These are phyloP conservation scores for Boletus pseudopeckii DNA, from an alignment of 768 basidiomycete species.

Conservation along the genomic window DNA sequence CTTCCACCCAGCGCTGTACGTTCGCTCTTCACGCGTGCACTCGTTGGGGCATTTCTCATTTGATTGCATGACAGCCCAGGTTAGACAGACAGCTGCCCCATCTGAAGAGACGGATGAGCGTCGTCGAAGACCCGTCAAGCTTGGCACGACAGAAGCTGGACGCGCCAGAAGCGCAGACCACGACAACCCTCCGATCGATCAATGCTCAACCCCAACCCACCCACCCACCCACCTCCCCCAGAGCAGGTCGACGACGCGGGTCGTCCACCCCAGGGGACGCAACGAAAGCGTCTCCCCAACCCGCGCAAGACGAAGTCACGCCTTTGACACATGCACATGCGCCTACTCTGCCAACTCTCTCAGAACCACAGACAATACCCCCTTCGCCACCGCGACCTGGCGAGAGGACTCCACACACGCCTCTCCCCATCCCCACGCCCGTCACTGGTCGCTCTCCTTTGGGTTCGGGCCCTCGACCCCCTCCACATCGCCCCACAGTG, in stretches of 20 bases:
- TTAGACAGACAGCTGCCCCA: slow-evolving; percentile 6
- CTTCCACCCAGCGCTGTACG: slow-evolving; percentile 13
- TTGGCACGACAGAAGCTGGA: slow-evolving; percentile 15
- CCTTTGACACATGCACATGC: not conserved
- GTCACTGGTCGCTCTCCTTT: not conserved
- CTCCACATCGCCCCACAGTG: not conserved
- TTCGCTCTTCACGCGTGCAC: not conserved
- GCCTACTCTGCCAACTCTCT: not conserved
- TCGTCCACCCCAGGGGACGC: not conserved
- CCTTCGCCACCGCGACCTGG: not conserved
- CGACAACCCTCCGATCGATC: not conserved
- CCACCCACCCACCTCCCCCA: not conserved
- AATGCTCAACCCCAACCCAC: not conserved
- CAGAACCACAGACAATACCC: not conserved
- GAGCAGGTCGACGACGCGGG: not conserved
- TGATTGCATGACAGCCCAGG: slow-evolving; percentile 11
- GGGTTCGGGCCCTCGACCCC: not conserved
- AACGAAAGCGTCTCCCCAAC: not conserved
- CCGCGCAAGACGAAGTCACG: not conserved
- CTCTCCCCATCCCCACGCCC: not conserved
- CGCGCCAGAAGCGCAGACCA: not conserved
- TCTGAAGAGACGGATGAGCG: slow-evolving; percentile 15
- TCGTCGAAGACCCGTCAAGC: not conserved
- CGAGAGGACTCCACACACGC: slow-evolving; percentile 2
- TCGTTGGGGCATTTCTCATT: not conserved